These are phyloP conservation scores for Tripterygium wilfordii DNA, from an alignment of 177 flowering plant species.

Conservation along the genomic window DNA sequence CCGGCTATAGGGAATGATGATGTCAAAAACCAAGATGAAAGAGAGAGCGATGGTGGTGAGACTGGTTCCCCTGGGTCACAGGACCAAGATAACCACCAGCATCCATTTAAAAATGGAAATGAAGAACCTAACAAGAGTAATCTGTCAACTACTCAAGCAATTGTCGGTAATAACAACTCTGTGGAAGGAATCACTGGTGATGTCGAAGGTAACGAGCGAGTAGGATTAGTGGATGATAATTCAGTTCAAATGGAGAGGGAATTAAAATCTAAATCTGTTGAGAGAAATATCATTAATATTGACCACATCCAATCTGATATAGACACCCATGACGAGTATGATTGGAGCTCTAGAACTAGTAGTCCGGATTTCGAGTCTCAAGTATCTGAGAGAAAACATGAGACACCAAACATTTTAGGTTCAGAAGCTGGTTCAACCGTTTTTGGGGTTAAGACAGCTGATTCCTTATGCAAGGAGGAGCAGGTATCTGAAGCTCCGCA, in stretches of 20 bases:
- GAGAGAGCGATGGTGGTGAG: conserved; percentile 35
- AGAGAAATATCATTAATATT: not conserved
- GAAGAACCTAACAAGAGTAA: conserved; percentile 18
- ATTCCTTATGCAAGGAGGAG: conserved; percentile 9
- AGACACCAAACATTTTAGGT: conserved; percentile 1
- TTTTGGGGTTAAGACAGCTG: conserved; percentile 15
- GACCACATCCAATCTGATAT: conserved; percentile 9
- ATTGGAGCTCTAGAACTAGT: conserved; percentile 19
- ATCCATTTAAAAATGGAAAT: conserved; percentile 7
- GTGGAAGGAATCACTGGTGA: conserved; percentile 4
- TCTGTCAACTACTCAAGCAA: conserved; percentile 12
- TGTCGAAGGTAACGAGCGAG: not conserved
- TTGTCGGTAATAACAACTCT: too few relatives aligned
- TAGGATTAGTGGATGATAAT: conserved; percentile 1
- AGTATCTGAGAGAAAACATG: conserved; percentile 8
- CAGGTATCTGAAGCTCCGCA: conserved; percentile 1
- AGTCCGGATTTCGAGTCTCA: conserved; percentile 25
- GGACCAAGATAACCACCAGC: conserved; percentile 16
- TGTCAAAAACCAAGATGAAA: conserved; percentile 26
- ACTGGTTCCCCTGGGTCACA: conserved; percentile 24
- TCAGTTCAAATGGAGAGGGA: conserved; percentile 16
- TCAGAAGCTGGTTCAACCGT: not conserved
- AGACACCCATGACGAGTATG: conserved; percentile 11
- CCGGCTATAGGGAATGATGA: conserved; percentile 33
- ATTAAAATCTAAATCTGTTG: conserved; percentile 9